A percentile compares a stretch with the other conserved stretches of the same genome.
phyloP scores from a whole-genome alignment of 164 flowering plant species.

The Magnolia changhungtana region DNA sequence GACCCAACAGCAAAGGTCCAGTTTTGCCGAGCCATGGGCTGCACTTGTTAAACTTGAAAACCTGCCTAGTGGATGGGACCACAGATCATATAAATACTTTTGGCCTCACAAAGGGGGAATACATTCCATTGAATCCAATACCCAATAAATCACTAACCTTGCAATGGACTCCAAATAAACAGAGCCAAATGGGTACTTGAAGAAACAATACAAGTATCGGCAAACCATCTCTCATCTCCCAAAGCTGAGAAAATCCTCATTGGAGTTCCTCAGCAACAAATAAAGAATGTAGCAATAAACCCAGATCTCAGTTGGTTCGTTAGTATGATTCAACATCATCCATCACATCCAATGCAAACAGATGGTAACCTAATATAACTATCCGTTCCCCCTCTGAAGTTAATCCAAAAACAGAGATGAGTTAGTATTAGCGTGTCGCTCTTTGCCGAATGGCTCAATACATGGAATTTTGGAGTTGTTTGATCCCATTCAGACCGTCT shows the following conservation, averaged over 20 bases:
- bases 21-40: too few species aligned
- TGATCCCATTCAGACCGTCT: constrained; percentile 29
- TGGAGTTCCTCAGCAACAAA: constrained; percentile 3
- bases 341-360: neutral
- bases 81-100: too few species aligned
- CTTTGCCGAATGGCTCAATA: neutral
- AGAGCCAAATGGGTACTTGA: neutral
- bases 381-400: neutral
- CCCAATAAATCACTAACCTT: neutral
- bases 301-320: neutral
- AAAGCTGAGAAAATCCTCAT: neutral
- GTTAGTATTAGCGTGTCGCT: neutral
- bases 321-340: neutral
- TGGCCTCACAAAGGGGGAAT: too few species aligned
- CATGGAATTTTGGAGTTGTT: constrained; percentile 9
- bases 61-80: too few species aligned
- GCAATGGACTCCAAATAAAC: neutral
- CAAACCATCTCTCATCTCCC: neutral
- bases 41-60: too few species aligned
- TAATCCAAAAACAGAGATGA: constrained; percentile 3
- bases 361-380: neutral
- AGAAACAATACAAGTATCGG: neutral
- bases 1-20: too few species aligned
- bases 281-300: neutral
- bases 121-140: neutral